Conservation (phyloP, 768 basidiomycete species). For the Neoboletus magnificus region DNA sequence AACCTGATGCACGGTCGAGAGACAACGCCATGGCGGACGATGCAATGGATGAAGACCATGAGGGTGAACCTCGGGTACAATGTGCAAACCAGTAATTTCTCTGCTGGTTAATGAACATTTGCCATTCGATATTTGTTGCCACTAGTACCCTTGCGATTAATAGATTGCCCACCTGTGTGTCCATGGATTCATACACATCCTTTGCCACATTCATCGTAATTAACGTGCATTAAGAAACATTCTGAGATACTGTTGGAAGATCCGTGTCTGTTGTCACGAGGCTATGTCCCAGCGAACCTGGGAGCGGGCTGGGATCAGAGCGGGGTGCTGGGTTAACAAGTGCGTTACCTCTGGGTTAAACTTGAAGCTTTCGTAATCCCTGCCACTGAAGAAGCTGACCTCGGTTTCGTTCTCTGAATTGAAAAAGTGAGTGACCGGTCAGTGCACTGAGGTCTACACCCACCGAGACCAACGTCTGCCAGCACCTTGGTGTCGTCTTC, state of each 20-base stretch:
- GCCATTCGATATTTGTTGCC: conserved; percentile 18
- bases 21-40: conserved; percentile 58
- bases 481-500: conserved; percentile 62
- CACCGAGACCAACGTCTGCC: conserved; percentile 75
- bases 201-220: conserved; percentile 31
- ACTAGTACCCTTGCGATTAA: conserved; percentile 16
- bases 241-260: background rate
- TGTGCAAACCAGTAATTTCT: conserved; percentile 80
- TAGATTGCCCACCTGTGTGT: conserved; percentile 17
- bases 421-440: background rate
- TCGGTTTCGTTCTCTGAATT: conserved; percentile 90
- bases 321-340: background rate
- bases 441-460: conserved; percentile 25
- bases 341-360: conserved; percentile 69
- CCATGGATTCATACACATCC: conserved; percentile 29
- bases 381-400: conserved; percentile 83
- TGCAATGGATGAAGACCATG: conserved; percentile 89
- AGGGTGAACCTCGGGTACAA: conserved; percentile 87
- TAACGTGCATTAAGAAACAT: conserved; percentile 22
- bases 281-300: conserved; percentile 30
- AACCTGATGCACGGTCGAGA: conserved; percentile 61
- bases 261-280: conserved; percentile 3
- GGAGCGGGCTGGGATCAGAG: background rate
- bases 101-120: conserved; percentile 11
- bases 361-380: conserved; percentile 79